Percentiles rank a stretch among this genome's conserved stretches.
Evolutionary conservation across 805 yeast species (phyloP).

Genomic region (Brettanomyces custersianus): DNA sequence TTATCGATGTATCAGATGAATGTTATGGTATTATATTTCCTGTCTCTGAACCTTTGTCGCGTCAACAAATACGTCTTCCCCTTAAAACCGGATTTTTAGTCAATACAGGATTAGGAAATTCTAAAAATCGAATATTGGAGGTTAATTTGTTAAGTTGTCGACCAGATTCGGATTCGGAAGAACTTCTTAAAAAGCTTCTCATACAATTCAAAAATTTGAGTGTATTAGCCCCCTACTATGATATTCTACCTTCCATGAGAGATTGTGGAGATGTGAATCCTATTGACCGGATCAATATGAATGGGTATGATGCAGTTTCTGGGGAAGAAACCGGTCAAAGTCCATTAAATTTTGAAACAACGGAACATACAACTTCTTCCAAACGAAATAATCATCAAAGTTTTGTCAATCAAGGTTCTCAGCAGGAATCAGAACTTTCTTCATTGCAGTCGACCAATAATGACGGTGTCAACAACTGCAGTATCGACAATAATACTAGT

Average conservation of each 20-base stretch:
- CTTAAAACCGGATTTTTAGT: constrained; percentile 62
- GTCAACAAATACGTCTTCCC: constrained; percentile 62
- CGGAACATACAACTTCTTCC: too few species aligned
- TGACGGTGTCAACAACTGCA: not conserved
- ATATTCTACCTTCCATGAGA: constrained; percentile 7
- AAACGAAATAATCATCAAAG: too few species aligned
- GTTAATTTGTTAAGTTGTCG: constrained; percentile 69
- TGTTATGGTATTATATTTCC: constrained; percentile 51
- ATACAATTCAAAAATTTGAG: constrained; percentile 47
- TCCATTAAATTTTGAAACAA: not conserved
- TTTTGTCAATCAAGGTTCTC: not conserved
- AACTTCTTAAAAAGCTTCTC: constrained; percentile 45
- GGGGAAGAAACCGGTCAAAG: constrained; percentile 5
- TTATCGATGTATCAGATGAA: constrained; percentile 43
- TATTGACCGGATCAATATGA: constrained; percentile 21
- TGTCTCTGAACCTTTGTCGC: constrained; percentile 56
- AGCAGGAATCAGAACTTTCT: not conserved
- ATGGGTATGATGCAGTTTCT: constrained; percentile 7
- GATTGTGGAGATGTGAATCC: constrained; percentile 24
- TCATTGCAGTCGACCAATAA: not conserved
- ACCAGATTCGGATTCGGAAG: constrained; percentile 47
- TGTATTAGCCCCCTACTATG: constrained; percentile 19
- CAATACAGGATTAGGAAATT: constrained; percentile 22
- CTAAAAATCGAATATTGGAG: constrained; percentile 35
- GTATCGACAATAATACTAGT: not conserved